Evolutionary conservation across 192 early-diverging fungal genomes (phyloP), one percentile per base, ranked within the genome.

Genomic region (Coemansia sp.): DNA sequence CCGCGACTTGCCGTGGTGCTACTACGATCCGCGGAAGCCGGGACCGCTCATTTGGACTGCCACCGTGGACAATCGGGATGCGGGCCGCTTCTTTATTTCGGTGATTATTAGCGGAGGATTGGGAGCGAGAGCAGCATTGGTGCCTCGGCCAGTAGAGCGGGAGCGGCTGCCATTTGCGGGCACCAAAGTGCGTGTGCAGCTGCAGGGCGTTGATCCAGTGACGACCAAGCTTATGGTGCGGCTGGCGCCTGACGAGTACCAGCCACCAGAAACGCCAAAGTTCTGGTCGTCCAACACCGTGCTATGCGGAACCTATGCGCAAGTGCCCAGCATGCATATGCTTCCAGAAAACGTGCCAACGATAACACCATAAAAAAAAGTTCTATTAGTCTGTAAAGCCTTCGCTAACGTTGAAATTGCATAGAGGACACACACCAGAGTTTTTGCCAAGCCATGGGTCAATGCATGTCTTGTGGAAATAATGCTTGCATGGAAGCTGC

Each of bases 1-100:
- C 48, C 43, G 54, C 16, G 72, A 76, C 43, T 32, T 53, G 21
- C 72, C 72, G 4, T 76, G 66, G 62, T 56, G 66, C 14, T 66
- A 69, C 58, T 69, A 69, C 48, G 36, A 64, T 21, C 58, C 66
- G 11, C n/a, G 32, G 10, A 45, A 45, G 12, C 66, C 66, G 7
- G 72, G 72, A 3, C 72, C 72, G 28, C 72, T 76, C 16, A 46
- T 63, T 7, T 76, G 72, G 72, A 76, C 72, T 7, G 72, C 62
- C 8, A 44, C 34, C 1, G 62, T 76, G 14, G 72, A 76, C 26
- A 76, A 76, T 39, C 65, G 72, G 23, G 65, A 68, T 18, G 58
- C 58, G 16, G 17, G 52, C 21, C 75, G 75, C 44, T 32, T 45
- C 17, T 77, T 77, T 26, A 63, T 77, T 17, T 58, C 42, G 3